Base-by-base conservation (phyloP, 2,329 filamentous ascomycete genomes). In the Penicillium sp. region DNA sequence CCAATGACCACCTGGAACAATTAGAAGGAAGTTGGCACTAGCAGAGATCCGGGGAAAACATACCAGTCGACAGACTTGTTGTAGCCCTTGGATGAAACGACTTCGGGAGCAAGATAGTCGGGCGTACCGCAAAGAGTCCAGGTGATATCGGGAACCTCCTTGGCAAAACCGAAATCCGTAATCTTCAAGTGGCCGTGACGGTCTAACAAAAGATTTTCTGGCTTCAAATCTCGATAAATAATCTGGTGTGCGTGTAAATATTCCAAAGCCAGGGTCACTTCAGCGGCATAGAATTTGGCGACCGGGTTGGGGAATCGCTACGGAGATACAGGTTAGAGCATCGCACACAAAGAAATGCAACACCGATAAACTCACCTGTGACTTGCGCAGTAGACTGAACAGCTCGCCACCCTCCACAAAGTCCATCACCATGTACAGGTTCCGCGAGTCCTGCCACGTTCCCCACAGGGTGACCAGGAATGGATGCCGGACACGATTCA, bases 381-480 rank as follows among this genome's bases (percentile, higher is more conserved):
- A 97, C 75, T 99, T 97, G 64, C 94, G 83, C 64, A 99, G 78
- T 65, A 99, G 76, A 62, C 92, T 97, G 73, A 99, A 99, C 48
- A 99, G 80, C 79, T 99, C 94, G 67, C 94, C 94, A 62, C 94
- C 94, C 75, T 99, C 94, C 48, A 99, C 92, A 77, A 99, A 99
- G 74, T 99, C 94, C 94, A 99, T 99, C 66, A 99, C 94, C 94
- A 99, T 99, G 82, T 99, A 99, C 31, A 99, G 79, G 70, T 96
- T 97, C 76, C 86, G 91, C 45, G 86, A 83, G 68, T 99, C 94
- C 71, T 97, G 92, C 73, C 97, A 99, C 9, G 94, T 99, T 52
- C 94, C 94, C 94, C 94, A 99, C 36, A 99, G 80, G 1, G 94
- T 99, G 69, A 99, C 94, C 58, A 99, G 80, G 76, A 99, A 99